A percentile compares a stretch with the other conserved stretches of the same genome.
phyloP scores from a whole-genome alignment of 176 grass and related monocot genomes.

The Chrysopogon serrulatus region DNA sequence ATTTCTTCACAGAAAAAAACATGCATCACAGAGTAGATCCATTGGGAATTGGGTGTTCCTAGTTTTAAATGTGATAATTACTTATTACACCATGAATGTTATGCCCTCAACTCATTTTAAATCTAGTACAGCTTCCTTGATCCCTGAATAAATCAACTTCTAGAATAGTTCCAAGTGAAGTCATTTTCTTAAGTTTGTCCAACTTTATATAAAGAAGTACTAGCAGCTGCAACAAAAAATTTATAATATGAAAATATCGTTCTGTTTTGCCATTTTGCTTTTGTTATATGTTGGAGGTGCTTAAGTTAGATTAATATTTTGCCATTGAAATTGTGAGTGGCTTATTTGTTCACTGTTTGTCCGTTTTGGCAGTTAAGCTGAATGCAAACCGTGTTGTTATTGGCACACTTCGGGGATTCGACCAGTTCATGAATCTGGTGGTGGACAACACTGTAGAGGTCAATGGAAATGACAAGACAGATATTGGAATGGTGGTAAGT shows the following conservation, averaged over 20 bases:
- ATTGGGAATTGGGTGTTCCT: not conserved
- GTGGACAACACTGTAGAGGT: slow-evolving; percentile 81
- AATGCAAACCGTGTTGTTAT: slow-evolving; percentile 76
- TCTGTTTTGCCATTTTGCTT: not conserved
- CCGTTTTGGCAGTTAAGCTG: slow-evolving; percentile 57
- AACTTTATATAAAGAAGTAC: too few species aligned
- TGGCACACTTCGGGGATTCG: slow-evolving; percentile 77
- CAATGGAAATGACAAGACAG: slow-evolving; percentile 75
- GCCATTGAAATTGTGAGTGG: not conserved
- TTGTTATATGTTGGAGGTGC: not conserved
- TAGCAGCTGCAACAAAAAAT: too few species aligned
- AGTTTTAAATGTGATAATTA: not conserved
- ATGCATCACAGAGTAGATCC: not conserved
- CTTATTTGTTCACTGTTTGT: not conserved
- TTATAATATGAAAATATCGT: not conserved
- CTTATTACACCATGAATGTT: not conserved
- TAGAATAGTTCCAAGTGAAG: too few species aligned
- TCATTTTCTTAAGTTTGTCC: too few species aligned
- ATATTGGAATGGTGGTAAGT: slow-evolving; percentile 91
- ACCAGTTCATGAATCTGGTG: slow-evolving; percentile 94
- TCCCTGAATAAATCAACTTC: too few species aligned
- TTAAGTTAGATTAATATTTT: not conserved
- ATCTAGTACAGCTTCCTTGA: too few species aligned
- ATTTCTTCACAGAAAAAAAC: not conserved
- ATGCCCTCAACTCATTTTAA: not conserved